These are phyloP conservation scores for Chlorella sp. DNA, from an alignment of 139 green algal genomes.

Conservation along the genomic window DNA sequence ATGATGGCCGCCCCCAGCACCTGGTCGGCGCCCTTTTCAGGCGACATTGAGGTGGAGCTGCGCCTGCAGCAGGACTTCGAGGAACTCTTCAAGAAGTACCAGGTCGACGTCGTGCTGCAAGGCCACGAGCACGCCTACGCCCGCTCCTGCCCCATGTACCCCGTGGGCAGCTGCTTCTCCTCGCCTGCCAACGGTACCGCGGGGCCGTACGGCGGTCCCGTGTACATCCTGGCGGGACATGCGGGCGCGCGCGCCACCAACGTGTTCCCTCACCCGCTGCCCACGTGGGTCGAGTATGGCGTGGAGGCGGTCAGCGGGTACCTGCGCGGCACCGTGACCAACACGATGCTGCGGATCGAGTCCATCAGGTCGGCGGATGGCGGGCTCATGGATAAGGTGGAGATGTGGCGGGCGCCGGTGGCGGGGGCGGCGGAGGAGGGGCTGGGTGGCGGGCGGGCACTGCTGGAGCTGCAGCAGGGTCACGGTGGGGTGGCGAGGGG, in stretches of 20 bases:
- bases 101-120: neutral
- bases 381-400: neutral
- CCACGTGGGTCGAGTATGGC: constrained; percentile 9
- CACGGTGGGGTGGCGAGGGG: no score
- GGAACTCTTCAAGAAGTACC: constrained; percentile 12
- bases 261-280: constrained; percentile 11
- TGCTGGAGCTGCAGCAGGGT: no score
- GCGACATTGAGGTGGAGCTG: constrained; percentile 19
- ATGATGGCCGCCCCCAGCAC: constrained; percentile 6
- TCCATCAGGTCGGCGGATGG: neutral
- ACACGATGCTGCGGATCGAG: constrained; percentile 3
- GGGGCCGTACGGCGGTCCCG: neutral
- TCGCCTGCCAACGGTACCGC: neutral
- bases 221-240: constrained; percentile 20
- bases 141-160: constrained; percentile 9
- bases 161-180: no score
- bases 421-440: no score
- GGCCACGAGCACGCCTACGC: constrained; percentile 31
- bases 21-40: neutral
- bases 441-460: neutral
- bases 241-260: constrained; percentile 10
- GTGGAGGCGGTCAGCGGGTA: constrained; percentile 16
- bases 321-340: constrained; percentile 4
- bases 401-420: no score
- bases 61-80: constrained; percentile 20